Conservation (phyloP, 768 basidiomycete genomes). For the Collybia mongolica region DNA sequence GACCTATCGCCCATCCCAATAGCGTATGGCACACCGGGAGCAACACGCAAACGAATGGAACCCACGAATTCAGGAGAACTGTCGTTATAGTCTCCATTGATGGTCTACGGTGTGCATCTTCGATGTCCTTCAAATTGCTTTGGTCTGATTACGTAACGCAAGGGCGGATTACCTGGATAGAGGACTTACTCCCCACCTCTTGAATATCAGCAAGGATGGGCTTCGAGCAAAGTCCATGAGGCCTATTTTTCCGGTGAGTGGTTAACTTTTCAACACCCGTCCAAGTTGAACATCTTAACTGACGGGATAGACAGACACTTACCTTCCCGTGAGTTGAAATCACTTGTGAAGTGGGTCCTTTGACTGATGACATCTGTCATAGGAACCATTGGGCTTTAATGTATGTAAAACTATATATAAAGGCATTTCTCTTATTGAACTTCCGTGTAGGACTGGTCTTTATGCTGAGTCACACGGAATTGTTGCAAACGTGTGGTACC, state of each 20-base stretch:
- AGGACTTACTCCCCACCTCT: constrained; percentile 79
- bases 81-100: constrained; percentile 87
- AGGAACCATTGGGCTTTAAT: constrained; percentile 92
- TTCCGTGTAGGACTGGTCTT: constrained; percentile 73
- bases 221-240: constrained; percentile 85
- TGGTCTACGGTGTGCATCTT: constrained; percentile 58
- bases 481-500: constrained; percentile 68
- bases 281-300: constrained; percentile 5
- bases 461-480: constrained; percentile 91
- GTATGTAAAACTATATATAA: constrained; percentile 34
- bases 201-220: constrained; percentile 79
- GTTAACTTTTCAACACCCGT: not conserved
- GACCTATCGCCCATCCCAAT: constrained; percentile 18
- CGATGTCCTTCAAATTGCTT: constrained; percentile 3
- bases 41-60: constrained; percentile 70
- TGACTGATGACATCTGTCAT: constrained; percentile 3
- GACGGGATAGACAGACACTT: constrained; percentile 53
- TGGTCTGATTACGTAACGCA: not conserved
- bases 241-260: constrained; percentile 81
- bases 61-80: constrained; percentile 77
- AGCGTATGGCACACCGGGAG: constrained; percentile 35
- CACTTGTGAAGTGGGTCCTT: not conserved
- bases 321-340: constrained; percentile 78
- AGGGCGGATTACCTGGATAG: constrained; percentile 89
- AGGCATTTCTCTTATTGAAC: not conserved